Evolutionary conservation across 176 grass and related monocot species (phyloP).

Genomic region (Chrysopogon serrulatus): DNA sequence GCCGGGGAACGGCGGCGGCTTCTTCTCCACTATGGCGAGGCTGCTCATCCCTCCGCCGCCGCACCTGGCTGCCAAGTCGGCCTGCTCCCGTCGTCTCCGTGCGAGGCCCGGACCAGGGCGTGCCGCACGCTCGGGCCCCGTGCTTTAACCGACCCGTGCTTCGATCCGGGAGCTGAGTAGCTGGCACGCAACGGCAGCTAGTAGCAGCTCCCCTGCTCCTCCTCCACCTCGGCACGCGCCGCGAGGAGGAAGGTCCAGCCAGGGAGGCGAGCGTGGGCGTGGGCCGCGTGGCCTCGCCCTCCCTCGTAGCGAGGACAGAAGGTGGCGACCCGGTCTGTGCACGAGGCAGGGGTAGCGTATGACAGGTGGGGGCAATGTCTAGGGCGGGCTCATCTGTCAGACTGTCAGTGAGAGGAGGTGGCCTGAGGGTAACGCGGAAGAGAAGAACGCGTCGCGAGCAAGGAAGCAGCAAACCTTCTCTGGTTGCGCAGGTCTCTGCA

Average conservation of each 20-base stretch:
- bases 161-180: slow-evolving; percentile 38
- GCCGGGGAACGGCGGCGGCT: slow-evolving; percentile 35
- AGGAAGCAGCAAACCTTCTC: neutral
- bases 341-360: neutral
- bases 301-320: neutral
- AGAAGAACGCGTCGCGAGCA: neutral
- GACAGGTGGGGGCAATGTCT: neutral
- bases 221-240: slow-evolving; percentile 30
- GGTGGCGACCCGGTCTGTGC: neutral
- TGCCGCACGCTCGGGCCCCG: neutral
- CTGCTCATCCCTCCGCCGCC: slow-evolving; percentile 41
- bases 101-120: neutral
- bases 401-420: neutral
- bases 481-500: neutral
- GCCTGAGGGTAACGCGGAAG: too few relatives aligned
- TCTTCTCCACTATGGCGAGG: slow-evolving; percentile 85
- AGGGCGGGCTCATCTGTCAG: neutral
- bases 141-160: slow-evolving; percentile 29
- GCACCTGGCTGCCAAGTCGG: neutral
- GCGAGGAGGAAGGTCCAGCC: slow-evolving; percentile 24
- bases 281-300: too few relatives aligned
- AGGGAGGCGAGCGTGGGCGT: slow-evolving; percentile 20
- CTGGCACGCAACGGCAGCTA: slow-evolving; percentile 52
- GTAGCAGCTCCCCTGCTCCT: neutral
- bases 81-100: neutral